Conservation (phyloP, 2,329 filamentous ascomycete species). For the Paramyrothecium roridum region DNA sequence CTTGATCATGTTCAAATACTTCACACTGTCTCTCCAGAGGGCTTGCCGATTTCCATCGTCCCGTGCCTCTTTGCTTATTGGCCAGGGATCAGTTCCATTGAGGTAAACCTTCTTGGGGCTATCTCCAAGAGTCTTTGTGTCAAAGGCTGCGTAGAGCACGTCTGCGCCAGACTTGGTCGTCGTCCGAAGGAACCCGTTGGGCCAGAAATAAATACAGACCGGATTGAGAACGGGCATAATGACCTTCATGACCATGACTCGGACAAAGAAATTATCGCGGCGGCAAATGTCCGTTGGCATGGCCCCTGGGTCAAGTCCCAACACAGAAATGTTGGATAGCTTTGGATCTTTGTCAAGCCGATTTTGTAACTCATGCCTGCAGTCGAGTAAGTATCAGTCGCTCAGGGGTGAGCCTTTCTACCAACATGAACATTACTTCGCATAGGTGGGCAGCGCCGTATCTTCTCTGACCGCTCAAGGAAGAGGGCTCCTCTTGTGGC, state of each 20-base stretch:
- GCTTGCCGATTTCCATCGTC: neutral
- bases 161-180: neutral
- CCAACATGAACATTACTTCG: constrained; percentile 22
- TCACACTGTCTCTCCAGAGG: neutral
- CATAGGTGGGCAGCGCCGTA: constrained; percentile 38
- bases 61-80: neutral
- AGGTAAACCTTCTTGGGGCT: neutral
- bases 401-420: neutral
- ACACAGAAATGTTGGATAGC: constrained; percentile 29
- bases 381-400: neutral
- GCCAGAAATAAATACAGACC: neutral
- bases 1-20: neutral
- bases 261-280: neutral
- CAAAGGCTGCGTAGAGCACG: neutral
- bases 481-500: constrained; percentile 21
- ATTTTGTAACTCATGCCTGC: constrained; percentile 25
- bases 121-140: neutral
- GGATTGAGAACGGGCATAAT: neutral
- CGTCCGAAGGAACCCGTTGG: neutral
- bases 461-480: constrained; percentile 25
- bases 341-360: constrained; percentile 27
- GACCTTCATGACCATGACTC: neutral
- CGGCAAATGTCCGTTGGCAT: constrained; percentile 27
- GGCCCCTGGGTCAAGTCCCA: constrained; percentile 35
- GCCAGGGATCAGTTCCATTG: neutral